Evolutionary conservation across 1,284 basidiomycete genomes (phyloP).

Genomic region (Ceratobasidium sp.): DNA sequence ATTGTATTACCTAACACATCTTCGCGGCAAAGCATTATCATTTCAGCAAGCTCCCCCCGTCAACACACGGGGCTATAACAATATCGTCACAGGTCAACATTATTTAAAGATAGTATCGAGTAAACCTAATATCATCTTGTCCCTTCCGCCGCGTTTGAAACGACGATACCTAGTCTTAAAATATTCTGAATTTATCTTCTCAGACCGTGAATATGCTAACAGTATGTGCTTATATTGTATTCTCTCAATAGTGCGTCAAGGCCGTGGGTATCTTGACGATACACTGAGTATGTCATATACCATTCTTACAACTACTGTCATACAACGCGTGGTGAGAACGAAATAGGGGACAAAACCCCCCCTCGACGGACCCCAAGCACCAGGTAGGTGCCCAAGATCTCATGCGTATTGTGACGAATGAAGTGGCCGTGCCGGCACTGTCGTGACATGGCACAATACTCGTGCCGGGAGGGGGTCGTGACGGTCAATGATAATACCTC

Average conservation of each 20-base stretch:
- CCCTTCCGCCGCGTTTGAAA: not conserved
- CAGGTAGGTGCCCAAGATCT: not conserved
- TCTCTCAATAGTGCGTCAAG: not conserved
- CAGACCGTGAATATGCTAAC: not conserved
- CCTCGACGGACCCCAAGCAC: not conserved
- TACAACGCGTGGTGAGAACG: not conserved
- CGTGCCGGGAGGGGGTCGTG: slow-evolving; percentile 1
- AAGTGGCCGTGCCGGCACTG: not conserved
- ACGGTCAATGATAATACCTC: not conserved
- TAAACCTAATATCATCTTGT: not conserved
- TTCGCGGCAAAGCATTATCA: no score
- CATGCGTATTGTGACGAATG: not conserved
- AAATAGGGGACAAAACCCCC: not conserved
- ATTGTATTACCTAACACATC: no score
- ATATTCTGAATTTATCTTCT: not conserved
- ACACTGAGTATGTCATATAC: not conserved
- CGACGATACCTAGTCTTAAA: not conserved
- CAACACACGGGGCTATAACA: not conserved
- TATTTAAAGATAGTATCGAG: not conserved
- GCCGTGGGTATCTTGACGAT: not conserved
- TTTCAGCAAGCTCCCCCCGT: no score
- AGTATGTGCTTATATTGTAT: not conserved
- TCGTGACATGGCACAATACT: not conserved
- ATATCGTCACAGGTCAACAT: not conserved
- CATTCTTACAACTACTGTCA: not conserved